phyloP scores from a whole-genome alignment of 225 moss, liverwort and hornwort species.

The Bryoerythrophyllum caledonicum region DNA sequence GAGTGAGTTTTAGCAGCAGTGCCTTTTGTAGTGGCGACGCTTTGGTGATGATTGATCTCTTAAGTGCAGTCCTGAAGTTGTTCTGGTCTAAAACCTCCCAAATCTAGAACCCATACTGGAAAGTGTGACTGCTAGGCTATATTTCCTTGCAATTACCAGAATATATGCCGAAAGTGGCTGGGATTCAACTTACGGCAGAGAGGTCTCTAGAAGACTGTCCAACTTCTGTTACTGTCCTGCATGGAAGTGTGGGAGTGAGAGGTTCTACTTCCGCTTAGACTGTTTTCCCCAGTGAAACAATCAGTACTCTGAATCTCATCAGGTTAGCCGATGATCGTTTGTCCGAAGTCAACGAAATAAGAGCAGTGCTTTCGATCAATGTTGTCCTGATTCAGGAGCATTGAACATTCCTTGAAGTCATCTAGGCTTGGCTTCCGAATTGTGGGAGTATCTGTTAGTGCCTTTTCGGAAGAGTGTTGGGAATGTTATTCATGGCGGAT shows the following conservation, averaged over 20 bases:
- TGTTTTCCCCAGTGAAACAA: neutral
- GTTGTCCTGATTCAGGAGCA: neutral
- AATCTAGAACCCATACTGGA: neutral
- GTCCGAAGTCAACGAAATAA: neutral
- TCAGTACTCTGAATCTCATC: neutral
- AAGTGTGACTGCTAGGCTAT: neutral
- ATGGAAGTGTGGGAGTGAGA: neutral
- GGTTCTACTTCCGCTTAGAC: neutral
- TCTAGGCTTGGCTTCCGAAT: neutral
- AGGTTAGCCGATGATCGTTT: neutral
- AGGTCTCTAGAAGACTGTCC: neutral
- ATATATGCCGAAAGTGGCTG: too few species aligned
- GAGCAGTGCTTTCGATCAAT: neutral
- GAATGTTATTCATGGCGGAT: neutral
- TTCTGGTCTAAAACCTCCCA: too few species aligned
- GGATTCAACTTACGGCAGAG: neutral
- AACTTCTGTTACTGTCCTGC: neutral
- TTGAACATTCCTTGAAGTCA: neutral
- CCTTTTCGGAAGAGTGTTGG: neutral
- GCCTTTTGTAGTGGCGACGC: too few species aligned
- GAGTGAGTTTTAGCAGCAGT: too few species aligned
- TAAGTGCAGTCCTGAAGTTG: too few species aligned
- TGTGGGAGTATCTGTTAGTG: neutral
- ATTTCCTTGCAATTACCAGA: neutral
- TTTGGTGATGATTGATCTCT: neutral